Evolutionary conservation across 306 rosid species (phyloP).

Genomic region (Neltuma alba): DNA sequence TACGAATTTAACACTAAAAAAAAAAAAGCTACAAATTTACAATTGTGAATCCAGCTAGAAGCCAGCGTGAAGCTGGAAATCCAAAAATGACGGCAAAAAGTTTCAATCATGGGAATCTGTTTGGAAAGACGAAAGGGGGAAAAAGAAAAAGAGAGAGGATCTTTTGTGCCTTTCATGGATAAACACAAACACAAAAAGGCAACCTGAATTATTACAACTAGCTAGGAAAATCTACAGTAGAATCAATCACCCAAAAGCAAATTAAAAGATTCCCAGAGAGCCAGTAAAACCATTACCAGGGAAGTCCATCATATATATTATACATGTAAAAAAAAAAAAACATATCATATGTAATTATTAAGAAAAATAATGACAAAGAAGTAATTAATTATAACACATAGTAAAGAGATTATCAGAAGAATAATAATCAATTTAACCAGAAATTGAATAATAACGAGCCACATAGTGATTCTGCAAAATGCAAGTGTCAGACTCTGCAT

Average conservation of each 20-base stretch:
- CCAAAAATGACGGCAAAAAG: conserved; percentile 39
- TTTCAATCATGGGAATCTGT: conserved; percentile 43
- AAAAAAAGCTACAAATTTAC: no score
- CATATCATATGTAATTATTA: conserved; percentile 14
- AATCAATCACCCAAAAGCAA: conserved; percentile 7
- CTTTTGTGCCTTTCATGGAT: conserved; percentile 17
- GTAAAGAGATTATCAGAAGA: not conserved
- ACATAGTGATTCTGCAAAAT: conserved; percentile 33
- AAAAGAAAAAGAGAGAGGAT: conserved; percentile 12
- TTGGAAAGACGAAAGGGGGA: conserved; percentile 42
- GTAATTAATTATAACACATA: conserved; percentile 19
- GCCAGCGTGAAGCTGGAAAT: conserved; percentile 29
- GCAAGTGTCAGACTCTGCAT: conserved; percentile 42
- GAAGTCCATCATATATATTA: conserved; percentile 9
- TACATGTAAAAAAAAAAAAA: conserved; percentile 31
- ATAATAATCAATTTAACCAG: conserved; percentile 3
- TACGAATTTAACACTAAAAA: no score
- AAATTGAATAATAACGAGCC: conserved; percentile 44
- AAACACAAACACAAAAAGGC: conserved; percentile 5
- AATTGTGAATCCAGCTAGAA: conserved; percentile 18
- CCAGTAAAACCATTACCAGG: conserved; percentile 13
- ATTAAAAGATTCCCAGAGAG: not conserved
- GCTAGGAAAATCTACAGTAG: conserved; percentile 34
- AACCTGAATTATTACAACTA: conserved; percentile 33
- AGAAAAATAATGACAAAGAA: conserved; percentile 43